Evolutionary conservation across 305 asterid species (phyloP).

Genomic region (Stenogyne calaminthoides): DNA sequence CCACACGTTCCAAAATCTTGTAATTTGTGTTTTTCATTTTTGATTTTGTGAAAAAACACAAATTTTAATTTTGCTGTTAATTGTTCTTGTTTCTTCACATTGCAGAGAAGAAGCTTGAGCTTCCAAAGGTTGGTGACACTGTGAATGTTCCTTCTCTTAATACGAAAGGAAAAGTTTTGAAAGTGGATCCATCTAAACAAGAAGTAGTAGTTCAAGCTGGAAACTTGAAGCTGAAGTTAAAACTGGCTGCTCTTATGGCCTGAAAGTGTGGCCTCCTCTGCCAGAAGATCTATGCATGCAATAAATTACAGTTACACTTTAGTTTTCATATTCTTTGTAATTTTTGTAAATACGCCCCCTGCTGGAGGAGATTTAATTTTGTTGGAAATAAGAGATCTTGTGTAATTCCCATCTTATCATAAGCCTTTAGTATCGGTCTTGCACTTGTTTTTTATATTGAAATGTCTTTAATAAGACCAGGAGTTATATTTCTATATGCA

Average conservation of each 20-base stretch:
- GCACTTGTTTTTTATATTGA: not conserved
- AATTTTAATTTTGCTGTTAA: not conserved
- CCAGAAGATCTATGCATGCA: conserved; percentile 14
- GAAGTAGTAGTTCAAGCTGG: conserved; percentile 88
- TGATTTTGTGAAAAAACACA: not conserved
- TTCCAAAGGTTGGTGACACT: conserved; percentile 76
- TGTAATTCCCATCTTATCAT: conserved; percentile 17
- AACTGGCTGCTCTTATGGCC: conserved; percentile 56
- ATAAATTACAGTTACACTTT: conserved; percentile 14
- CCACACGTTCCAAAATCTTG: not conserved
- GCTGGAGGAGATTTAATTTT: conserved; percentile 21
- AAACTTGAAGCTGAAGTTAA: conserved; percentile 75
- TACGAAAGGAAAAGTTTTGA: conserved; percentile 67
- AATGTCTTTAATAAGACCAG: not conserved
- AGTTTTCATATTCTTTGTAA: not conserved
- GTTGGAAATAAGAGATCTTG: conserved; percentile 5
- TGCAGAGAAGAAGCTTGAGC: conserved; percentile 47
- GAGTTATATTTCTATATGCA: not conserved
- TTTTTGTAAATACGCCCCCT: not conserved
- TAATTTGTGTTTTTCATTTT: not conserved
- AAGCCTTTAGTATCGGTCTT: not conserved
- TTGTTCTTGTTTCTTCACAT: conserved; percentile 25
- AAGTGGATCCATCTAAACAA: conserved; percentile 67
- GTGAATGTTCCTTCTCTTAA: conserved; percentile 81
- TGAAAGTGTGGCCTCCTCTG: conserved; percentile 33